These are phyloP conservation scores for Populus hybrid DNA, from an alignment of 441 rosid genomes.

Conservation along the genomic window DNA sequence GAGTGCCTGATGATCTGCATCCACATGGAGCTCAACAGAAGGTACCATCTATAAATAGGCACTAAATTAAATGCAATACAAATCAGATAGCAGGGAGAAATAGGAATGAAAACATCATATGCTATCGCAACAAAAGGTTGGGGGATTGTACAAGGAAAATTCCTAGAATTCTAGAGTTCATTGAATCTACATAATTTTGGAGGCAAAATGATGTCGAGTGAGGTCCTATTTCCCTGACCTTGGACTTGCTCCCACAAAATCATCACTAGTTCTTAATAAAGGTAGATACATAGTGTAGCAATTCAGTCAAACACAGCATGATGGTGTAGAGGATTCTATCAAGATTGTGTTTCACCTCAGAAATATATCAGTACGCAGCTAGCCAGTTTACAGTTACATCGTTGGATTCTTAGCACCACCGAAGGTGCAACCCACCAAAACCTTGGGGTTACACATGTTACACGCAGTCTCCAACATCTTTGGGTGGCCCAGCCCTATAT, in stretches of 20 bases:
- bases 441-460: background rate
- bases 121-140: background rate
- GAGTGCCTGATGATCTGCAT: background rate
- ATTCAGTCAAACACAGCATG: slow-evolving; percentile 6
- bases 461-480: background rate
- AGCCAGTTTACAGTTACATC: background rate
- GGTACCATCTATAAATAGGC: background rate
- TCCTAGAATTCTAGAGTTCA: background rate
- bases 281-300: background rate
- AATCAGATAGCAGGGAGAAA: background rate
- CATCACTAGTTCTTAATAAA: background rate
- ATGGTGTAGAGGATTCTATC: slow-evolving; percentile 6
- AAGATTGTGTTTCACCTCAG: slow-evolving; percentile 11
- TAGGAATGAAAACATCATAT: background rate
- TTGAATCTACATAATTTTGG: background rate
- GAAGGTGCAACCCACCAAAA: background rate
- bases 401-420: background rate
- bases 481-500: background rate
- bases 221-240: slow-evolving; percentile 7
- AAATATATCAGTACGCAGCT: background rate
- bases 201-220: slow-evolving; percentile 14
- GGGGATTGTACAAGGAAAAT: background rate
- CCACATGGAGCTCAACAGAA: background rate
- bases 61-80: background rate
- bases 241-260: slow-evolving; percentile 10